These are phyloP conservation scores for Medicago truncatula DNA, from an alignment of 306 rosid genomes.

Conservation along the genomic window DNA sequence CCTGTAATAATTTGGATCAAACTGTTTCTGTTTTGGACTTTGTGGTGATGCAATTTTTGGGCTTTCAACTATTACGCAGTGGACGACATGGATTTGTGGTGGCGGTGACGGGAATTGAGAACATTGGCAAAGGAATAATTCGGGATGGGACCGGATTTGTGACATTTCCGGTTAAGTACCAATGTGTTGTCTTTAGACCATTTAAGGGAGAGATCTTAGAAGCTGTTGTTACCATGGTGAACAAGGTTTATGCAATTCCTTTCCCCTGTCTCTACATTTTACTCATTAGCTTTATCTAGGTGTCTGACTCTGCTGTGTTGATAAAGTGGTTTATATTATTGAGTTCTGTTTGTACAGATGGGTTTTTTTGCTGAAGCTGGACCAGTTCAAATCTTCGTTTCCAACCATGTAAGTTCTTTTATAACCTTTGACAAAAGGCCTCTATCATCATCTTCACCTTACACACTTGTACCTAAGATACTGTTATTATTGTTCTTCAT, in stretches of 20 bases:
- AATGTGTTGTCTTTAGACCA: constrained; percentile 95
- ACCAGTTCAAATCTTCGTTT: constrained; percentile 96
- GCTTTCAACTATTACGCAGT: constrained; percentile 52
- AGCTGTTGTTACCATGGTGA: constrained; percentile 96
- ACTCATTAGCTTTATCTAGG: background rate
- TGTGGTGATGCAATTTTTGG: constrained; percentile 8
- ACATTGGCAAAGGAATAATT: constrained; percentile 84
- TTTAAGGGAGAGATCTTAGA: constrained; percentile 96
- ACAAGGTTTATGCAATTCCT: constrained; percentile 64
- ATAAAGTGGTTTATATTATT: constrained; percentile 23
- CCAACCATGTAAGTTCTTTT: constrained; percentile 78
- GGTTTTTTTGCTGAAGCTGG: constrained; percentile 99
- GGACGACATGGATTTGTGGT: constrained; percentile 98
- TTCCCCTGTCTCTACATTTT: background rate
- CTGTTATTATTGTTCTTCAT: background rate
- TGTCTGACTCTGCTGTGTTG: background rate
- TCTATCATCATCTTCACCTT: background rate
- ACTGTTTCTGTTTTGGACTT: constrained; percentile 4
- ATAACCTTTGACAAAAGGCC: background rate
- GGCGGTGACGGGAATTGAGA: constrained; percentile 92
- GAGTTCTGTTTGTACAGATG: constrained; percentile 61
- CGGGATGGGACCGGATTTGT: constrained; percentile 98
- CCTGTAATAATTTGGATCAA: background rate
- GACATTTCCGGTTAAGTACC: constrained; percentile 93
- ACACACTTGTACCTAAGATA: background rate